These are phyloP conservation scores for Ganoderma boninense DNA, from an alignment of 1,284 basidiomycete species.

Conservation along the genomic window DNA sequence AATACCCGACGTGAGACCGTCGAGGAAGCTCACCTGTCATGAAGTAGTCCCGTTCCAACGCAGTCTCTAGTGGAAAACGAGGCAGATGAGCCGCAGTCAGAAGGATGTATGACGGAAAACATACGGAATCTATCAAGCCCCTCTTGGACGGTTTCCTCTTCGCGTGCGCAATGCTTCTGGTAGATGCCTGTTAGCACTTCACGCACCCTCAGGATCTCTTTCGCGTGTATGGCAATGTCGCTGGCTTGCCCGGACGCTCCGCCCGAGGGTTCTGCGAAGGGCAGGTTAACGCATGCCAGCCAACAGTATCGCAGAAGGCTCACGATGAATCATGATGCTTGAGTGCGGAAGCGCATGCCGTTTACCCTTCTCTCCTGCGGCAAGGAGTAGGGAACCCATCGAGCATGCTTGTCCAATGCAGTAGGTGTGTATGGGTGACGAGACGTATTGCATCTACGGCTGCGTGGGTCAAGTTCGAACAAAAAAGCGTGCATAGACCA, in stretches of 20 bases:
- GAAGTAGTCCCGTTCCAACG: constrained; percentile 93
- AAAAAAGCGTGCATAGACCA: background rate
- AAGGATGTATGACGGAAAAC: constrained; percentile 35
- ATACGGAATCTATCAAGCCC: constrained; percentile 83
- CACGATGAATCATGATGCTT: constrained; percentile 97
- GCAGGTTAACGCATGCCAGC: constrained; percentile 15
- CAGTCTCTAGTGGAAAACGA: constrained; percentile 64
- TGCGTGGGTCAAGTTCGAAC: constrained; percentile 32
- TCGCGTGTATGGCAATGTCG: constrained; percentile 94
- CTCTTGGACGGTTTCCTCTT: constrained; percentile 68
- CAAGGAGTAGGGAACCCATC: constrained; percentile 91
- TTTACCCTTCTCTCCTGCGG: constrained; percentile 88
- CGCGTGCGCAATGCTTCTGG: constrained; percentile 76
- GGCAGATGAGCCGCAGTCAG: background rate
- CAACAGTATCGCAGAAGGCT: constrained; percentile 44
- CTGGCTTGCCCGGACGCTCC: constrained; percentile 93
- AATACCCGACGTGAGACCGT: background rate
- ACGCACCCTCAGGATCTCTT: constrained; percentile 90
- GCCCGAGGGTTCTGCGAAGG: constrained; percentile 84
- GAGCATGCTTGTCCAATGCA: constrained; percentile 93
- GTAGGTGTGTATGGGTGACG: constrained; percentile 93
- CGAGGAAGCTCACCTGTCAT: constrained; percentile 73
- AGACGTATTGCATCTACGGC: constrained; percentile 88
- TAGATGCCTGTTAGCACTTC: constrained; percentile 86
- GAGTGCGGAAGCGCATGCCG: constrained; percentile 90